phyloP scores from a whole-genome alignment of 1,284 basidiomycete species.

The Cerrena zonata region DNA sequence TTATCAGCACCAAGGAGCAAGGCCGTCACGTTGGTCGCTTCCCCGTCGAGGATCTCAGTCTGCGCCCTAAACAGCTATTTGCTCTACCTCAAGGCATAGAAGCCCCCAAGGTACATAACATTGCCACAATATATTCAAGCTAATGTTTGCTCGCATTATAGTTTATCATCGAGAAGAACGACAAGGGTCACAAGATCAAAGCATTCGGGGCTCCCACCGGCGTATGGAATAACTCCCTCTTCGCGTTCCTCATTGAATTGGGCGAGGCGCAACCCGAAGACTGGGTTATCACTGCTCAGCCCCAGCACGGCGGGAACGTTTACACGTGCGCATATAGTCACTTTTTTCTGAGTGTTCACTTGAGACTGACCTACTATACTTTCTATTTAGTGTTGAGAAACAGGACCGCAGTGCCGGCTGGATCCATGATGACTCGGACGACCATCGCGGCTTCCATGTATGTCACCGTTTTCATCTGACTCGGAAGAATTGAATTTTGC shows the following conservation, averaged over 20 bases:
- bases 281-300: constrained; percentile 2
- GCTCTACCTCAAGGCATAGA: not conserved
- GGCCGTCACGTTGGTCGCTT: not conserved
- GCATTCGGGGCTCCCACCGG: not conserved
- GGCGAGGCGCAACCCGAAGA: not conserved
- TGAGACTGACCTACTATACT: not conserved
- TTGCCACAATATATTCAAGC: not conserved
- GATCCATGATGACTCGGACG: not conserved
- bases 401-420: not conserved
- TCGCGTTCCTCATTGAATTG: constrained; percentile 1
- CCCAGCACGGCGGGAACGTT: constrained; percentile 2
- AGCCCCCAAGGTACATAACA: not conserved
- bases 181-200: not conserved
- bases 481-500: too few species aligned
- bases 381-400: not conserved
- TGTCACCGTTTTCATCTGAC: too few species aligned
- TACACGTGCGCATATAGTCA: constrained; percentile 1
- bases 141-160: not conserved
- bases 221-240: not conserved
- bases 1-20: not conserved
- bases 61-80: constrained; percentile 1
- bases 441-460: too few species aligned
- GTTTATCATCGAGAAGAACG: constrained; percentile 1
- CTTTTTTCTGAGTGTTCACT: not conserved
- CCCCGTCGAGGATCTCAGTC: constrained; percentile 2